Evolutionary conservation across 1,284 basidiomycete genomes (phyloP).

Genomic region (Naganishia sp.): DNA sequence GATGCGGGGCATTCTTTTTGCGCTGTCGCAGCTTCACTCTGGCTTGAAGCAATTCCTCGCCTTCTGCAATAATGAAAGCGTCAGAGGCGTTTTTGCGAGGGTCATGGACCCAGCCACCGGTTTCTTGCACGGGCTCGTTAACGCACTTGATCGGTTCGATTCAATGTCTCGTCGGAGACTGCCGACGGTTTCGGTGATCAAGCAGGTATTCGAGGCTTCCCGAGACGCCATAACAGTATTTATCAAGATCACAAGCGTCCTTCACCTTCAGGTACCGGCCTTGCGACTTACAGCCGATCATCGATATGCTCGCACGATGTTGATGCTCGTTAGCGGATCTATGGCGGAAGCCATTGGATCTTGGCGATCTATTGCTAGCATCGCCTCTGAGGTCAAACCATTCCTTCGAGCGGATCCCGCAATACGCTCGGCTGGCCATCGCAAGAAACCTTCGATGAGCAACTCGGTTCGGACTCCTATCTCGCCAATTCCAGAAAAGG

Average conservation of each 20-base stretch:
- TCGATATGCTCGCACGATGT: constrained; percentile 81
- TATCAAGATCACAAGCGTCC: constrained; percentile 79
- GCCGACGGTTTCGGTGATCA: constrained; percentile 68
- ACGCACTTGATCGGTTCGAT: constrained; percentile 90
- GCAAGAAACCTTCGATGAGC: constrained; percentile 36
- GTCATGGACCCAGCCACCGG: constrained; percentile 80
- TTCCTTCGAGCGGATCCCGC: constrained; percentile 60
- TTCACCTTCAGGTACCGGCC: constrained; percentile 72
- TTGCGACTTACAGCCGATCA: constrained; percentile 68
- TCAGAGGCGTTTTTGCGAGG: constrained; percentile 76
- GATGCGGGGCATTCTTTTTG: constrained; percentile 87
- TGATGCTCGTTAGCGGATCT: constrained; percentile 86
- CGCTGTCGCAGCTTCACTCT: constrained; percentile 87
- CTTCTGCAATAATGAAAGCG: constrained; percentile 81
- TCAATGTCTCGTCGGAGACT: constrained; percentile 67
- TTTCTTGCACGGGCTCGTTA: constrained; percentile 82
- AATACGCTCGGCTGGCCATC: constrained; percentile 40
- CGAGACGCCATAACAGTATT: constrained; percentile 83
- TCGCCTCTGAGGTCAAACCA: constrained; percentile 70
- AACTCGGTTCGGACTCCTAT: constrained; percentile 48
- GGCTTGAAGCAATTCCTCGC: constrained; percentile 85
- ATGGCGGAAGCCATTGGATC: constrained; percentile 83
- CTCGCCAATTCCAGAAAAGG: constrained; percentile 53
- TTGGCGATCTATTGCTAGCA: constrained; percentile 76
- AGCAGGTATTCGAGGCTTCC: constrained; percentile 77